Conservation (phyloP, 495 filamentous ascomycete species). For the Lasiosphaeriaceae sp. region DNA sequence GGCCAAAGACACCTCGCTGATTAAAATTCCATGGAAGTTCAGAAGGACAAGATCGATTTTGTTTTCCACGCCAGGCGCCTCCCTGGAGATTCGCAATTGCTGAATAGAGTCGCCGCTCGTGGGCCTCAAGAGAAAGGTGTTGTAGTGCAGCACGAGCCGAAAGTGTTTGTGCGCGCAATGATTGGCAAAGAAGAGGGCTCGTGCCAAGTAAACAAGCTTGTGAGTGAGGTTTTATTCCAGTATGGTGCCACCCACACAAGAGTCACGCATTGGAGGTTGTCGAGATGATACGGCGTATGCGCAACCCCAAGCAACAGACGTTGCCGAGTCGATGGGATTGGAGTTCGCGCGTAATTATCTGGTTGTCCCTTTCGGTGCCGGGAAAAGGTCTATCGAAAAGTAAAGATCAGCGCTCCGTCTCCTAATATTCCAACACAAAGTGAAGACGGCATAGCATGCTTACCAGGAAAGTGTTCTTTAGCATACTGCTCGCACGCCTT, state of each 20-base stretch:
- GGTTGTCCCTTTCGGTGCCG: conserved; percentile 2
- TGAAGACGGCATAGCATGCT: not conserved
- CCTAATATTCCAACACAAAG: not conserved
- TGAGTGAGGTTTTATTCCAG: too few species aligned
- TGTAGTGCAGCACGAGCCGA: too few species aligned
- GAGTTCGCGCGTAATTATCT: not conserved
- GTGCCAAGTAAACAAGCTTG: too few species aligned
- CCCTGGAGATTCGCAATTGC: conserved; percentile 1
- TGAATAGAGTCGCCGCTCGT: conserved; percentile 3
- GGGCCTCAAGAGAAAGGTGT: not conserved
- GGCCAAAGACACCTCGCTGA: conserved; percentile 12
- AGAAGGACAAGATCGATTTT: conserved; percentile 11
- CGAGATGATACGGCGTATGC: not conserved
- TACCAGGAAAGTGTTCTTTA: conserved; percentile 81
- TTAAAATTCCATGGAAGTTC: conserved; percentile 8
- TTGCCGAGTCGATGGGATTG: not conserved
- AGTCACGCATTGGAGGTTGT: too few species aligned
- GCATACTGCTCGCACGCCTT: conserved; percentile 99
- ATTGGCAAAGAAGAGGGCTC: too few species aligned
- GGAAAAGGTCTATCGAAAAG: conserved; percentile 18
- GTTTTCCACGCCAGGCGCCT: conserved; percentile 13
- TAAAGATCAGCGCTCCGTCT: not conserved
- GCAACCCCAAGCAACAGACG: not conserved
- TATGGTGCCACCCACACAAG: too few species aligned
- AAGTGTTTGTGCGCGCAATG: too few species aligned